These are phyloP conservation scores for Leucocoprinus leucothites DNA, from an alignment of 768 basidiomycete genomes.

Conservation along the genomic window DNA sequence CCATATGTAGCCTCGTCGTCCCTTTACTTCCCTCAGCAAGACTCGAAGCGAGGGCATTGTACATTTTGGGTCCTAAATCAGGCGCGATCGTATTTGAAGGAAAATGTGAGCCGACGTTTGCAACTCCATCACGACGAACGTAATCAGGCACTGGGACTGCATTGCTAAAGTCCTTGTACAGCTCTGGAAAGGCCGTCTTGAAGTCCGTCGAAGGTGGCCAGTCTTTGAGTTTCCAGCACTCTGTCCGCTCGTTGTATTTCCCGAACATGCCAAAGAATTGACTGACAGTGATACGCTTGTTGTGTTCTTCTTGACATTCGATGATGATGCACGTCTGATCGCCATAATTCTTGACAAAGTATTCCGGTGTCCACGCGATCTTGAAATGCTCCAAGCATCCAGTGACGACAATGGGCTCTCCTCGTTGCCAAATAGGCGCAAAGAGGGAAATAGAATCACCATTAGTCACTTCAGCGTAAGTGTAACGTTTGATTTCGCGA, in stretches of 20 bases:
- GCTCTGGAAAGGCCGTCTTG: constrained; percentile 74
- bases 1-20: constrained; percentile 89
- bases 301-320: constrained; percentile 77
- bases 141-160: constrained; percentile 88
- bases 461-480: constrained; percentile 49
- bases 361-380: constrained; percentile 78
- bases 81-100: constrained; percentile 75
- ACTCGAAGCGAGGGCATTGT: constrained; percentile 80
- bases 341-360: constrained; percentile 70
- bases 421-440: constrained; percentile 65
- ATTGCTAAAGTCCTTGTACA: constrained; percentile 81
- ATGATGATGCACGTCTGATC: constrained; percentile 65
- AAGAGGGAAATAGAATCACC: constrained; percentile 39
- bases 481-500: constrained; percentile 43
- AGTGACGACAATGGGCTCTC: constrained; percentile 78
- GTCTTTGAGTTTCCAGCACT: constrained; percentile 85
- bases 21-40: constrained; percentile 71
- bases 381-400: constrained; percentile 59
- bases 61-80: constrained; percentile 92
- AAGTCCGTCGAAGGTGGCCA: constrained; percentile 93
- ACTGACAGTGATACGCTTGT: constrained; percentile 59
- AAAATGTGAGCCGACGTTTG: constrained; percentile 89
- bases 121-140: constrained; percentile 84
- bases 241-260: constrained; percentile 49
- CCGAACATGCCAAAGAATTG: constrained; percentile 84